Evolutionary conservation across 352 stramenopile species (phyloP), one percentile per base, ranked within the genome.

Genomic region (Globisporangium orthogonon): DNA sequence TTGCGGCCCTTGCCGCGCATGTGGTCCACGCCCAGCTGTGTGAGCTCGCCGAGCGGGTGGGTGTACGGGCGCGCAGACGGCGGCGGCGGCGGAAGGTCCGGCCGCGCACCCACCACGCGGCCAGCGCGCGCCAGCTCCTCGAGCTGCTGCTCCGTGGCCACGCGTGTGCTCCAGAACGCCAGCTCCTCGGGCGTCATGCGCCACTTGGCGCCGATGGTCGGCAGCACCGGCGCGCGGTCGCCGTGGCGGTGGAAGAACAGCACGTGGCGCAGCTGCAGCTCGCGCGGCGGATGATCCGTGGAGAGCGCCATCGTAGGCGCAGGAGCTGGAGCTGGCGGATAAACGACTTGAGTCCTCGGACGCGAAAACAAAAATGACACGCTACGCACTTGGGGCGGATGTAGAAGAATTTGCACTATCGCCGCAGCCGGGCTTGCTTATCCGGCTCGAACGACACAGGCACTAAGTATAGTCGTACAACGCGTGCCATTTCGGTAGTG

Each of bases 241-340:
- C 84, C 84, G 53, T 92, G 84, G 54, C 84, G 84, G 54, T 92
- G 82, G 63, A 91, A 87, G 33, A 91, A 65, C 52, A 94, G 65
- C 58, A 89, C 84, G 60, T 94, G 82, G 43, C 69, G 71, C 56
- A 92, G 62, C 51, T 66, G 56, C 35, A 92, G 66, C 46, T 74
- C 63, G 59, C 56, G 57, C 28, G 56, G 31, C n/a, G 44, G 4
- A 1, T 15, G n/a, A 23, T 23, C 23, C 2, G 44, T 10, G 18
- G 40, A 11, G 11, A 7, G 1, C 9, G 23, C 5, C 44, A 48
- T 48, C 43, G 3, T 9, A 7, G 9, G 17, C 2, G 41, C 7
- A 9, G 13, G 17, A 45, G 40, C 13, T 45, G 6, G 14, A 17
- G 5, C 23, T 23, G 23, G 23, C 23, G 23, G 23, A 23, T 23